These are phyloP conservation scores for Plasmodium cynomolgi DNA, from an alignment of 169 alveolate genomes.

Conservation along the genomic window DNA sequence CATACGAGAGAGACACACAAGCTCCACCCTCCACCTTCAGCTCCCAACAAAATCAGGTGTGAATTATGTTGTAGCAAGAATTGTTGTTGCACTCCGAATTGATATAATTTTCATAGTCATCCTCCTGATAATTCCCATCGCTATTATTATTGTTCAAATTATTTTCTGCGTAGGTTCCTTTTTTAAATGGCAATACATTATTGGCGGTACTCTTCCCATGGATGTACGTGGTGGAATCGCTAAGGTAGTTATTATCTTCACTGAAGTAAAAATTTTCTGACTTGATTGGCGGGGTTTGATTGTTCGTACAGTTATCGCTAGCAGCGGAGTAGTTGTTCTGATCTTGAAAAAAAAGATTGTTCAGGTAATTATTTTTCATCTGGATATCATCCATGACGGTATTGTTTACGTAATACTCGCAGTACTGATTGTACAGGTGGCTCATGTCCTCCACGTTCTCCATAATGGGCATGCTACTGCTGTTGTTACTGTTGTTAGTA, in stretches of 20 bases:
- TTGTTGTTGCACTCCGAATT: conserved; percentile 58
- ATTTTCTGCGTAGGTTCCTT: conserved; percentile 22
- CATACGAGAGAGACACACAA: neutral
- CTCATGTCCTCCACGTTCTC: conserved; percentile 30
- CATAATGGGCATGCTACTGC: neutral
- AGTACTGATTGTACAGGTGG: conserved; percentile 31
- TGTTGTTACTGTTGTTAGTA: neutral
- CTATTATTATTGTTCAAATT: conserved; percentile 43
- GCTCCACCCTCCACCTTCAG: neutral
- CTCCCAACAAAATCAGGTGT: neutral
- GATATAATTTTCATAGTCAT: conserved; percentile 30
- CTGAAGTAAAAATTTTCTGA: conserved; percentile 21
- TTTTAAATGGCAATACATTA: conserved; percentile 14
- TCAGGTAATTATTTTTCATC: conserved; percentile 15
- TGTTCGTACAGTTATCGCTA: conserved; percentile 37
- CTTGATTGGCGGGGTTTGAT: conserved; percentile 17
- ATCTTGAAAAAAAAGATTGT: conserved; percentile 32
- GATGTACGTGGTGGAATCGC: conserved; percentile 30
- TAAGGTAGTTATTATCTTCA: conserved; percentile 45
- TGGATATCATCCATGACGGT: conserved; percentile 15
- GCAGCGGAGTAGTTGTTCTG: conserved; percentile 23
- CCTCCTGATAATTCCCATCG: conserved; percentile 62
- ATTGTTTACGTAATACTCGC: conserved; percentile 33
- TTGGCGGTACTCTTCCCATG: neutral
- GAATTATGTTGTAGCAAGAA: conserved; percentile 60